A percentile compares a stretch with the other conserved stretches of the same genome.
Evolutionary conservation across 2,329 filamentous ascomycete species (phyloP).

Genomic region (Zopfia rhizophila): DNA sequence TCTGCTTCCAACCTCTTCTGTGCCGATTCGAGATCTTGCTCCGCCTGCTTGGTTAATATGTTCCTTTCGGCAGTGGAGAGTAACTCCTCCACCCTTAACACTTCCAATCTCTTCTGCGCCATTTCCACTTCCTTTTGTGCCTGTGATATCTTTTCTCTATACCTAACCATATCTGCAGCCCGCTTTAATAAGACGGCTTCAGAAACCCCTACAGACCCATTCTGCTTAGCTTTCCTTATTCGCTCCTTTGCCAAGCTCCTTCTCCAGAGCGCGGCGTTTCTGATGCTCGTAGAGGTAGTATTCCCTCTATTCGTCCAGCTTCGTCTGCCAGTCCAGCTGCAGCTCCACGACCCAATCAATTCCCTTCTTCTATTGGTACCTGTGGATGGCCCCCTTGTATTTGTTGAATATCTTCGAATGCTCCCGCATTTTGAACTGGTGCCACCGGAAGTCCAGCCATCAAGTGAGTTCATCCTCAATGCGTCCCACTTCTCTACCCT

Average conservation of each 20-base stretch:
- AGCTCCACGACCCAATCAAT: constrained; percentile 6
- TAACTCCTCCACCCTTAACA: constrained; percentile 7
- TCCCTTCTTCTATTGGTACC: constrained; percentile 5
- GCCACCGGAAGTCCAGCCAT: constrained; percentile 11
- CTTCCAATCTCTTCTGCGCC: constrained; percentile 10
- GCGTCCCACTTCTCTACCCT: constrained; percentile 2
- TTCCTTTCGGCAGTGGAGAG: constrained; percentile 7
- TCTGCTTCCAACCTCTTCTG: constrained; percentile 11
- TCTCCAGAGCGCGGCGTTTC: constrained; percentile 5
- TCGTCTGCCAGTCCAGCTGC: constrained; percentile 5
- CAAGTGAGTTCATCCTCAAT: constrained; percentile 4
- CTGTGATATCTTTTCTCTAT: constrained; percentile 8
- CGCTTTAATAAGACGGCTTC: constrained; percentile 2
- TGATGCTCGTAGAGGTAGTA: constrained; percentile 3
- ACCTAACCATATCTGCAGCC: constrained; percentile 1
- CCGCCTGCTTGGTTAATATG: constrained; percentile 9
- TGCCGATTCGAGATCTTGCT: constrained; percentile 8
- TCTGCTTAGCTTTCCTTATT: constrained; percentile 8
- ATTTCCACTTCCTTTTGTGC: constrained; percentile 12
- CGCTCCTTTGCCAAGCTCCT: constrained; percentile 9
- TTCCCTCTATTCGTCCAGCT: constrained; percentile 3
- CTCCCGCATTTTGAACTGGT: constrained; percentile 9
- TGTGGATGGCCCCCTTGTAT: constrained; percentile 8
- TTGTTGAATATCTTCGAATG: constrained; percentile 7
- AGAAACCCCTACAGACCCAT: constrained; percentile 8